These are phyloP conservation scores for Boletus tylopilopsis DNA, from an alignment of 768 basidiomycete genomes.

Conservation along the genomic window DNA sequence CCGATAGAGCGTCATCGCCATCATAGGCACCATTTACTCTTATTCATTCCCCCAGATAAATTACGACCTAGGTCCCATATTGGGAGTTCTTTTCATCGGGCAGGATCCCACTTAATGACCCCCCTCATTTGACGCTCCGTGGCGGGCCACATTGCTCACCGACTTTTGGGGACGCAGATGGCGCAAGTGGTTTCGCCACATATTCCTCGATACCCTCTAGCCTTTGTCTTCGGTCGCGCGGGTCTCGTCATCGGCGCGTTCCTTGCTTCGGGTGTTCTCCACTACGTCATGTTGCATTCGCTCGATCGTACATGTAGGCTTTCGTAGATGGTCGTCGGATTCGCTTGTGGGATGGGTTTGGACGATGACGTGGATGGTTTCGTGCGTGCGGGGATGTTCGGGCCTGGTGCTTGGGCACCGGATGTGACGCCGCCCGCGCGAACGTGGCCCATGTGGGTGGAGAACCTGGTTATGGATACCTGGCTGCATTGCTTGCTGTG, in stretches of 20 bases:
- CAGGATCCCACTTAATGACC: neutral
- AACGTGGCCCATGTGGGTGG: neutral
- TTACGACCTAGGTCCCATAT: neutral
- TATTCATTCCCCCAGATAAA: neutral
- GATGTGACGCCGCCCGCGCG: neutral
- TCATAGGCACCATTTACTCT: neutral
- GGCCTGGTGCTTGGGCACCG: neutral
- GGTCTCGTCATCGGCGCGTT: neutral
- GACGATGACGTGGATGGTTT: neutral
- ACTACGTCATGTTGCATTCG: neutral
- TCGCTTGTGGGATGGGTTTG: neutral
- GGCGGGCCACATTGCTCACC: neutral
- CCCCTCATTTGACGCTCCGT: neutral
- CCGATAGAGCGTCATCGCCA: neutral
- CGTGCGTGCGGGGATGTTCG: neutral
- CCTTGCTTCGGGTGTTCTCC: neutral
- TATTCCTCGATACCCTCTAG: neutral
- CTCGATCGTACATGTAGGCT: neutral
- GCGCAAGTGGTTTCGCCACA: neutral
- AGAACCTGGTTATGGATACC: neutral
- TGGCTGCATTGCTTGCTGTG: too few relatives aligned
- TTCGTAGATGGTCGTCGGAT: neutral
- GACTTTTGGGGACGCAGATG: neutral
- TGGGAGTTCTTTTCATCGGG: neutral
- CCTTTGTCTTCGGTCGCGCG: neutral